A percentile compares a stretch with the other conserved stretches of the same genome.
phyloP scores from a whole-genome alignment of 768 basidiomycete genomes.

The Nevesoporus exiguus region DNA sequence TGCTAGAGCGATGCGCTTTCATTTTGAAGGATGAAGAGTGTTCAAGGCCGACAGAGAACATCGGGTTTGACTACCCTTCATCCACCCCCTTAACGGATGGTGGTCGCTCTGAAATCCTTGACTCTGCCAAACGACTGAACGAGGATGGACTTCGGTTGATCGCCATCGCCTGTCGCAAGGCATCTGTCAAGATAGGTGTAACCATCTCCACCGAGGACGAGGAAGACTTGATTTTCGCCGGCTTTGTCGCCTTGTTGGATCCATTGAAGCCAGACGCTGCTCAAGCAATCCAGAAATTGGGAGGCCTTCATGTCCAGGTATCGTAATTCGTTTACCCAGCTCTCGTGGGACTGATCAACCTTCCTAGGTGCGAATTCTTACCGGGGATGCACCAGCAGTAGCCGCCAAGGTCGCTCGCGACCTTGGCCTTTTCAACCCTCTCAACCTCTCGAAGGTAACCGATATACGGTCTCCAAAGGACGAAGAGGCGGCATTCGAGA shows the following conservation, averaged over 20 bases:
- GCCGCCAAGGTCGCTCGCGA: constrained; percentile 38
- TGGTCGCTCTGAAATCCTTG: constrained; percentile 22
- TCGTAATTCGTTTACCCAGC: background rate
- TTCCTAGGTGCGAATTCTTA: constrained; percentile 33
- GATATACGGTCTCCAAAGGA: constrained; percentile 18
- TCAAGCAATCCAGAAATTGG: constrained; percentile 28
- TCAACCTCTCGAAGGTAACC: constrained; percentile 13
- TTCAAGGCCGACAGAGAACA: constrained; percentile 7
- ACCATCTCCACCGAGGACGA: constrained; percentile 24
- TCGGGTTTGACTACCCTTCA: constrained; percentile 19
- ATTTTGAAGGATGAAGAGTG: constrained; percentile 16
- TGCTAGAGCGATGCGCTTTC: constrained; percentile 29
- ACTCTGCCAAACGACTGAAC: constrained; percentile 28
- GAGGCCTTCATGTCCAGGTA: constrained; percentile 31
- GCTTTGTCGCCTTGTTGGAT: constrained; percentile 30
- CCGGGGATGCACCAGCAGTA: constrained; percentile 34
- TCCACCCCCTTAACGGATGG: constrained; percentile 15
- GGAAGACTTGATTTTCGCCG: constrained; percentile 28
- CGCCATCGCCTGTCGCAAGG: constrained; percentile 27
- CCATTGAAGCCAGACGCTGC: constrained; percentile 33
- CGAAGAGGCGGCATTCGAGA: constrained; percentile 21
- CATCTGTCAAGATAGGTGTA: constrained; percentile 12
- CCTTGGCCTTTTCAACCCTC: constrained; percentile 29
- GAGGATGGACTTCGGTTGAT: constrained; percentile 32
- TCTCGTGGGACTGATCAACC: constrained; percentile 5